These are phyloP conservation scores for Entophlyctis helioformis DNA, from an alignment of 192 early-diverging fungal species.

Conservation along the genomic window DNA sequence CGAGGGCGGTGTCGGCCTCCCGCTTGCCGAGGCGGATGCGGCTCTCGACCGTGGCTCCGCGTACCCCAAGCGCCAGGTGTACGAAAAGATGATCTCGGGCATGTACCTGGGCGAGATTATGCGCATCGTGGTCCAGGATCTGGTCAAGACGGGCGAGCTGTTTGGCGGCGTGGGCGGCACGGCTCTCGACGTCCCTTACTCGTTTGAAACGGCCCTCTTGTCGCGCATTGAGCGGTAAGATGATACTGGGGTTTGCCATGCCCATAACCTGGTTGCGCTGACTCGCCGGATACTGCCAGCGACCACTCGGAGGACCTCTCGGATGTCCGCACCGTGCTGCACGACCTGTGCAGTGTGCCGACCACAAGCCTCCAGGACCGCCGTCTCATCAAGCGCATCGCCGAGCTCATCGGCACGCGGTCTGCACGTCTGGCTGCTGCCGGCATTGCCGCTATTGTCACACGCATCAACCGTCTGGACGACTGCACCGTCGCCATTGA, in stretches of 20 bases:
- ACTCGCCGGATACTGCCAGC: slow-evolving; percentile 1
- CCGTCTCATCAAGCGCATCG: slow-evolving; percentile 55
- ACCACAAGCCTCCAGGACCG: slow-evolving; percentile 52
- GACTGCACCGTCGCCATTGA: slow-evolving; percentile 76
- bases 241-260: too few relatives aligned
- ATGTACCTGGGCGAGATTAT: slow-evolving; percentile 88
- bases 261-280: neutral
- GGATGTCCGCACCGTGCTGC: slow-evolving; percentile 42
- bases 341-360: slow-evolving; percentile 48
- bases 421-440: slow-evolving; percentile 65
- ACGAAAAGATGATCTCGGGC: slow-evolving; percentile 95
- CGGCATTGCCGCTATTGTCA: slow-evolving; percentile 52
- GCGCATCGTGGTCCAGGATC: slow-evolving; percentile 67
- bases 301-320: slow-evolving; percentile 53
- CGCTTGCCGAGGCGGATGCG: slow-evolving; percentile 73
- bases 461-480: slow-evolving; percentile 41
- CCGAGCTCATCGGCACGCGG: slow-evolving; percentile 64
- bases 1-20: slow-evolving; percentile 64
- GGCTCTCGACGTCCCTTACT: slow-evolving; percentile 56
- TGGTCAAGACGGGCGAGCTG: slow-evolving; percentile 63
- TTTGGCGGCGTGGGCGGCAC: slow-evolving; percentile 54
- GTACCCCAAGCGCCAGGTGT: slow-evolving; percentile 75
- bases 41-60: slow-evolving; percentile 62
- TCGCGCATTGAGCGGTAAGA: slow-evolving; percentile 33
- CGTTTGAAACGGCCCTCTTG: slow-evolving; percentile 55